Conservation (phyloP, 2,329 filamentous ascomycete genomes). For the Davidsoniella australis region DNA sequence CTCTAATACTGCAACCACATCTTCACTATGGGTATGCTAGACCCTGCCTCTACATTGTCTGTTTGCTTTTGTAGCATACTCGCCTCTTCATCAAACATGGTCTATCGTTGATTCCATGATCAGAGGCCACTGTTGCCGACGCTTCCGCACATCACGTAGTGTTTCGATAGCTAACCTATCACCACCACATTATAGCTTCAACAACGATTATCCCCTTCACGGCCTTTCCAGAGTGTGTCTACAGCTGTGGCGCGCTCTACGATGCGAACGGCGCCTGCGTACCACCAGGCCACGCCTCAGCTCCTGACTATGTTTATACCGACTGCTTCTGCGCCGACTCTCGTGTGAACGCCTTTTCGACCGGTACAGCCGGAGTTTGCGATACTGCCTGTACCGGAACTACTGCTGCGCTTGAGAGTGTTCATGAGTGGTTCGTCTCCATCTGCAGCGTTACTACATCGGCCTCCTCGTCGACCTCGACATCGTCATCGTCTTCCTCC, state of each 20-base stretch:
- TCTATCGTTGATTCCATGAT: too few relatives aligned
- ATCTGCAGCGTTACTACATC: constrained; percentile 36
- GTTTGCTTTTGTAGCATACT: too few relatives aligned
- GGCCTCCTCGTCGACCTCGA: constrained; percentile 13
- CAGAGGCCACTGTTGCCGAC: not conserved
- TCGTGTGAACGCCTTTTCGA: constrained; percentile 39
- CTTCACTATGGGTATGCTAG: too few relatives aligned
- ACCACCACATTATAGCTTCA: constrained; percentile 5
- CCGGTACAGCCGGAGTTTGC: constrained; percentile 43
- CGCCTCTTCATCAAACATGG: too few relatives aligned
- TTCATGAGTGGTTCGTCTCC: constrained; percentile 53
- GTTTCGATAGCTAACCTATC: not conserved
- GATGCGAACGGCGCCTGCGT: constrained; percentile 58
- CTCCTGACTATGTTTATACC: constrained; percentile 36
- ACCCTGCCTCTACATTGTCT: too few relatives aligned
- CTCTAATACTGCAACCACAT: too few relatives aligned
- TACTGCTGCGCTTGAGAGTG: constrained; percentile 29
- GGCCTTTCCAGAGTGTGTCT: constrained; percentile 45
- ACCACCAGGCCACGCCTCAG: constrained; percentile 28
- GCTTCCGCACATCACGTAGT: not conserved
- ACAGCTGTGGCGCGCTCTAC: constrained; percentile 40
- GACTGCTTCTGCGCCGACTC: constrained; percentile 58
- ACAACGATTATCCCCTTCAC: constrained; percentile 41
- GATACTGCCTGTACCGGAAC: constrained; percentile 33
- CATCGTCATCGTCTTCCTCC: constrained; percentile 7